A percentile compares a stretch with the other conserved stretches of the same genome.
phyloP scores from a whole-genome alignment of 148 eudicot species.

The Cornus suecica region DNA sequence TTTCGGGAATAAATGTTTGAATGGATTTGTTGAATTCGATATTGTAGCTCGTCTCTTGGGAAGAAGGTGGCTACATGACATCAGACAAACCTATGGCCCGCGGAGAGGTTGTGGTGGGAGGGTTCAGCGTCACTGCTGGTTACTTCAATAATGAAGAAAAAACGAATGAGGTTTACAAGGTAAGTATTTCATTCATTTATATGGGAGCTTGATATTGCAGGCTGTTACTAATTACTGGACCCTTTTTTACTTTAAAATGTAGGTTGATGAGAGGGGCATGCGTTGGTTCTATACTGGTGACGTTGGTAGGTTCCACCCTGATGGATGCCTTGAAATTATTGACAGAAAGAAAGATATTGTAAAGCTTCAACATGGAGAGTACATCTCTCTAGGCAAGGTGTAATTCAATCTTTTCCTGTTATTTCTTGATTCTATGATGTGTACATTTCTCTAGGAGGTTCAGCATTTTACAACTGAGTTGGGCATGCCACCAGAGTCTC shows the following conservation, averaged over 20 bases:
- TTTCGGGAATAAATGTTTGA: neutral
- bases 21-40: slow-evolving; percentile 10
- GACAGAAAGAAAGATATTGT: slow-evolving; percentile 98
- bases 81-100: slow-evolving; percentile 93
- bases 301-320: slow-evolving; percentile 86
- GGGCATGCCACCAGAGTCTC: no score
- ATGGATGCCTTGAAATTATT: slow-evolving; percentile 94
- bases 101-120: slow-evolving; percentile 93
- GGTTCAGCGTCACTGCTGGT: slow-evolving; percentile 78
- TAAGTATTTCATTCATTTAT: slow-evolving; percentile 15
- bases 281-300: slow-evolving; percentile 98
- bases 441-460: neutral
- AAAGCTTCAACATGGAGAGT: slow-evolving; percentile 98
- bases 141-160: slow-evolving; percentile 77
- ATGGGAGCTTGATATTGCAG: slow-evolving; percentile 4
- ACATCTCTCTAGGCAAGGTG: slow-evolving; percentile 97
- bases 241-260: neutral
- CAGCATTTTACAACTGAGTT: neutral
- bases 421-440: neutral
- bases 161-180: slow-evolving; percentile 88
- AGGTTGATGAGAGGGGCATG: slow-evolving; percentile 88
- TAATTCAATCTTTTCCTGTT: neutral
- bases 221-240: neutral
- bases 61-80: slow-evolving; percentile 80
- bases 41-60: slow-evolving; percentile 96